phyloP scores from a whole-genome alignment of 257 asterid species.

The Avicennia marina region DNA sequence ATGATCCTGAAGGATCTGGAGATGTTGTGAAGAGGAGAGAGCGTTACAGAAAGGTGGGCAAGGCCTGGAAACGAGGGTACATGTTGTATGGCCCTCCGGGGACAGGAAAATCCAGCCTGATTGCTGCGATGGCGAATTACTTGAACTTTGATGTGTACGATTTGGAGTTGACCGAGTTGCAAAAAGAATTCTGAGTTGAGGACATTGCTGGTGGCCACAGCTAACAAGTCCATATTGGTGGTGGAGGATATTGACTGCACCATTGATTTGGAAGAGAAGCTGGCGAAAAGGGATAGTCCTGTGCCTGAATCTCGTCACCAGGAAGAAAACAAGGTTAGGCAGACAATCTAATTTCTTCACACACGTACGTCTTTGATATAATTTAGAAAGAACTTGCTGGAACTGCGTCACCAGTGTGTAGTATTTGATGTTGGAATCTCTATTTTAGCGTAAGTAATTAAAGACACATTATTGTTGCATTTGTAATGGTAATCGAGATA shows the following conservation, averaged over 20 bases:
- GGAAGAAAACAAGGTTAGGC: constrained; percentile 40
- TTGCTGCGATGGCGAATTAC: constrained; percentile 74
- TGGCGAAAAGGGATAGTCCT: constrained; percentile 23
- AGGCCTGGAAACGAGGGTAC: constrained; percentile 79
- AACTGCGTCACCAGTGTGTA: too few relatives aligned
- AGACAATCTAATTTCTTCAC: too few relatives aligned
- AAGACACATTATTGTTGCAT: too few relatives aligned
- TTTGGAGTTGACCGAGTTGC: constrained; percentile 53
- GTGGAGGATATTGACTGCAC: constrained; percentile 71
- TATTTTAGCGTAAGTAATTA: too few relatives aligned
- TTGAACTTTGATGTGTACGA: constrained; percentile 66
- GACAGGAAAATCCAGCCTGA: constrained; percentile 73
- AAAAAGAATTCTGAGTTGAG: constrained; percentile 49
- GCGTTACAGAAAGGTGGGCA: constrained; percentile 51
- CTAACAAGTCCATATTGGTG: constrained; percentile 54
- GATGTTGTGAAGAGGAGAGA: constrained; percentile 48
- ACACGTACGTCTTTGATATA: not conserved
- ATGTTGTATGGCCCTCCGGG: constrained; percentile 80
- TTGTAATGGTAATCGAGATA: too few relatives aligned
- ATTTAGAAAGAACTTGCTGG: too few relatives aligned
- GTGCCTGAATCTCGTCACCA: not conserved
- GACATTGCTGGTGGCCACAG: constrained; percentile 39
- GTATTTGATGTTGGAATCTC: too few relatives aligned
- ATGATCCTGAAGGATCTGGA: constrained; percentile 45
- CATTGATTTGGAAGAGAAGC: constrained; percentile 44